Evolutionary conservation across 2,329 filamentous ascomycete genomes (phyloP), one percentile per base, ranked within the genome.

Genomic region (Colletotrichum costaricense): DNA sequence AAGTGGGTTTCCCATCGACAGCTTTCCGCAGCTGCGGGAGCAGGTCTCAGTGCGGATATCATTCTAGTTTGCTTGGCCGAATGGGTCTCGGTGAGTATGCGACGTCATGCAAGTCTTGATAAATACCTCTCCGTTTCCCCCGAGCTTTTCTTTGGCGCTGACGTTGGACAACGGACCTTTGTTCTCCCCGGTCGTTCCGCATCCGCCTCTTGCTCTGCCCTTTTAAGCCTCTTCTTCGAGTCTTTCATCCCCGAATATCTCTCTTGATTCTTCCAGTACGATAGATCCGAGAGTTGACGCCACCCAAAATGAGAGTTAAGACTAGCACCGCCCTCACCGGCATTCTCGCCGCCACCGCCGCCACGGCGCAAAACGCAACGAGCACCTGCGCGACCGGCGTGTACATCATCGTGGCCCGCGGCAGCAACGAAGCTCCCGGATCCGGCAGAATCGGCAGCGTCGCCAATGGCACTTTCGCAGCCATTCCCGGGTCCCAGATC

Each of bases 361-460:
- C 76, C 8, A 59, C 76, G 63, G 76, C 76, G 30, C 74, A 78
- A 56, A 76, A 74, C 56, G 73, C 74, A 0, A 76, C 65, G 11
- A 62, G 38, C 71, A 72, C 71, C 63, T 85, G 84, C 78, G 78
- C 79, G 54, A 75, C 79, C 52, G 82, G 84, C 58, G 77, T 85
- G 30, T 82, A 84, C 79, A 78, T 86, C 65, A 76, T 86, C 69
- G 82, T 82, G 64, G 81, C 83, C 16, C 81, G 84, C 54, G 84
- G 84, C 57, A 84, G 82, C 22, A 72, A 52, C 26, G 84, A 86
- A 75, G 58, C 76, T 5, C 60, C 76, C 9, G 84, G 84, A 35
- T 46, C 78, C 4, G 84, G 84, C 49, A 75, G 76, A 57, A 79
- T 81, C 16, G 83, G 82, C 26, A 72, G 67, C 16, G 67, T 85